Evolutionary conservation across 2,329 filamentous ascomycete species (phyloP).

Genomic region (Botryosphaeria agaves): DNA sequence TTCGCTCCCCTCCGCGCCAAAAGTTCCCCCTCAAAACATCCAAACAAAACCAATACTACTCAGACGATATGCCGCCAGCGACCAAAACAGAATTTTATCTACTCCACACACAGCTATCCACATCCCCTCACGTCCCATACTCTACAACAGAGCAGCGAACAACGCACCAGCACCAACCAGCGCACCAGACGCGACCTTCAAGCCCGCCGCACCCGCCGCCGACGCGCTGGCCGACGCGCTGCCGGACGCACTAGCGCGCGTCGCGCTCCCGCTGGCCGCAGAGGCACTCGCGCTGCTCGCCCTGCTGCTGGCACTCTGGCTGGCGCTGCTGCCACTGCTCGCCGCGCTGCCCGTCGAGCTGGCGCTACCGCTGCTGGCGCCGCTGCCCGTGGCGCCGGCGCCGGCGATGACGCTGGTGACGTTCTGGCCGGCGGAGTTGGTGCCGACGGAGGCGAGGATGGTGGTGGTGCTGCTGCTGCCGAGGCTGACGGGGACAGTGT

Average conservation of each 20-base stretch:
- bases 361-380: constrained; percentile 2
- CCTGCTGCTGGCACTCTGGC: constrained; percentile 3
- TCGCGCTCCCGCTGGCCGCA: constrained; percentile 1
- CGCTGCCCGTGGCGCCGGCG: constrained; percentile 9
- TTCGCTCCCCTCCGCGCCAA: too few relatives aligned
- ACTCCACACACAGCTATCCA: too few relatives aligned
- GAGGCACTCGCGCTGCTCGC: constrained; percentile 3
- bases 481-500: constrained; percentile 11
- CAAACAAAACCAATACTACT: too few relatives aligned
- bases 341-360: constrained; percentile 3
- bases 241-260: constrained; percentile 3
- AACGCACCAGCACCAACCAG: constrained; percentile 19
- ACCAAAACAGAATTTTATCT: too few relatives aligned
- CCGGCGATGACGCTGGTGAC: constrained; percentile 13
- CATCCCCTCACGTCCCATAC: too few relatives aligned
- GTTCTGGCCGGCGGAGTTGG: constrained; percentile 9
- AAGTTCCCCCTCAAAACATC: too few relatives aligned
- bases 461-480: constrained; percentile 13
- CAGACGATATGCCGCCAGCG: too few relatives aligned
- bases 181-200: constrained; percentile 15
- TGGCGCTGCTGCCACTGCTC: not conserved
- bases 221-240: constrained; percentile 10
- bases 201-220: constrained; percentile 9
- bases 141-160: too few relatives aligned
- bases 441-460: constrained; percentile 16